A percentile compares a stretch with the other conserved stretches of the same genome.
phyloP scores from a whole-genome alignment of 345 rosid species.

The Citrus glauca region DNA sequence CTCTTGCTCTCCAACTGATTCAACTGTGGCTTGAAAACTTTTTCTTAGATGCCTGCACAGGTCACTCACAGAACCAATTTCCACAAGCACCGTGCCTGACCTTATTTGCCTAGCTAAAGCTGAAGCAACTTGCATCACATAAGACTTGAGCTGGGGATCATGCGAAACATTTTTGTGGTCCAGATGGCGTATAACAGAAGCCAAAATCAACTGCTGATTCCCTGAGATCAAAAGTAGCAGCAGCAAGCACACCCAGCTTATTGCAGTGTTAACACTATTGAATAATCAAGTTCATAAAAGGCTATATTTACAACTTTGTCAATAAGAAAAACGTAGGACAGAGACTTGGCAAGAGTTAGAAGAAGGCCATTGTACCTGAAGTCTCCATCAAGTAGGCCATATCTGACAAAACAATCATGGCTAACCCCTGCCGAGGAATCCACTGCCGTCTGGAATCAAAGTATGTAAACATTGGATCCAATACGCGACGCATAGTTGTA shows the following conservation, averaged over 20 bases:
- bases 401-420: constrained; percentile 71
- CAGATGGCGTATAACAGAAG: constrained; percentile 76
- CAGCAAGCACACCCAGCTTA: constrained; percentile 3
- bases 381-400: constrained; percentile 61
- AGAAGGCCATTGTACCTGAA: constrained; percentile 40
- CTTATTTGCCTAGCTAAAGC: constrained; percentile 74
- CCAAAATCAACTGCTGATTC: constrained; percentile 69
- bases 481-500: constrained; percentile 65
- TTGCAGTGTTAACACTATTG: background rate
- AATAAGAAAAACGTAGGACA: background rate
- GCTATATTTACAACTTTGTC: background rate
- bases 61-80: constrained; percentile 78
- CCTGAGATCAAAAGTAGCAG: constrained; percentile 41
- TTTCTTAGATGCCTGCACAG: constrained; percentile 93
- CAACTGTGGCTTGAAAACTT: constrained; percentile 74
- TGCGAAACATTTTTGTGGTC: constrained; percentile 83
- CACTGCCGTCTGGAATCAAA: constrained; percentile 75
- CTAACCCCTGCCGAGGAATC: constrained; percentile 73
- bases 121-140: constrained; percentile 70
- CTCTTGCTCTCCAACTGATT: constrained; percentile 66
- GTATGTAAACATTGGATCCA: constrained; percentile 81
- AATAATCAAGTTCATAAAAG: background rate
- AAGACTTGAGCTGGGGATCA: constrained; percentile 73
- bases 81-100: constrained; percentile 56
- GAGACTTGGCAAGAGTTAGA: constrained; percentile 4